phyloP scores from a whole-genome alignment of 768 basidiomycete genomes.

The Termitomyces sp. region DNA sequence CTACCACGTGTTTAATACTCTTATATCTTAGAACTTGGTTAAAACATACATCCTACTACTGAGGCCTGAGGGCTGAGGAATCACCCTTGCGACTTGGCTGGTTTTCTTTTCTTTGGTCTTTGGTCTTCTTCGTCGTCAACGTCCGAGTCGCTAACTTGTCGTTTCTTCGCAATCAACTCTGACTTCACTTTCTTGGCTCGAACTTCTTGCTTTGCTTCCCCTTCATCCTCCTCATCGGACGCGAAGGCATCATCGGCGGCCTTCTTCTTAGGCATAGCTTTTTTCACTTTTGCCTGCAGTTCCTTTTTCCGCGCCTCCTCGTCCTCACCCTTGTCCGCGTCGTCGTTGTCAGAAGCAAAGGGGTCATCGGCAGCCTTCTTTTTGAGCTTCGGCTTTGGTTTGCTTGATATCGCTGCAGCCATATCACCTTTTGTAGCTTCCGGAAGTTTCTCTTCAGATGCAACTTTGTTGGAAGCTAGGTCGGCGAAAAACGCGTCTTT shows the following conservation, averaged over 20 bases:
- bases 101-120: slow-evolving; percentile 36
- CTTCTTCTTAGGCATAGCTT: slow-evolving; percentile 48
- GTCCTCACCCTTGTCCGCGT: slow-evolving; percentile 25
- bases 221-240: slow-evolving; percentile 31
- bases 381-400: slow-evolving; percentile 46
- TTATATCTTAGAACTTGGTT: background rate
- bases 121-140: slow-evolving; percentile 23
- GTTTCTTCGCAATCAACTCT: slow-evolving; percentile 15
- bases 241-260: slow-evolving; percentile 35
- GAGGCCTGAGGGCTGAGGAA: no score
- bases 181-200: slow-evolving; percentile 4
- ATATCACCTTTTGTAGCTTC: background rate
- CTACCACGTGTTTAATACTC: background rate
- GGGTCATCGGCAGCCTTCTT: slow-evolving; percentile 51
- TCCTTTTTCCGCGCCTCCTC: slow-evolving; percentile 17
- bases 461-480: slow-evolving; percentile 31
- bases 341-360: slow-evolving; percentile 54
- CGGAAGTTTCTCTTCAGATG: slow-evolving; percentile 6
- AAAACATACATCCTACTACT: background rate
- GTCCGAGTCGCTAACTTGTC: slow-evolving; percentile 22
- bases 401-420: slow-evolving; percentile 21
- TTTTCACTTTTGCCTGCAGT: slow-evolving; percentile 20
- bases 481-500: slow-evolving; percentile 63
- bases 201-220: slow-evolving; percentile 17
- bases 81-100: background rate